Conservation (phyloP, 257 asterid species). For the Solanum bukasovii region DNA sequence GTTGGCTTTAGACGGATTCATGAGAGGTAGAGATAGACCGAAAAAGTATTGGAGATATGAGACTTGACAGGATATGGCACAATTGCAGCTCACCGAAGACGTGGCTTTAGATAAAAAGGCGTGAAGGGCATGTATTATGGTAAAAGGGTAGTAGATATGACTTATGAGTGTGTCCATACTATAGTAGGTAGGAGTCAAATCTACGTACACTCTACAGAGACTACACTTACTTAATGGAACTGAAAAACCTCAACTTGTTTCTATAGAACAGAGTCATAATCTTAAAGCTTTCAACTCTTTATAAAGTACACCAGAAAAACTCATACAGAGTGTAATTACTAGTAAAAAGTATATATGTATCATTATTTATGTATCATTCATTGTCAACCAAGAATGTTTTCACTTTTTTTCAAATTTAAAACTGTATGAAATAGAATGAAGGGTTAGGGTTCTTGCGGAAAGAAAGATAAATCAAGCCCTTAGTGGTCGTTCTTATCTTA, state of each 20-base stretch:
- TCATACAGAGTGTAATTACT: neutral
- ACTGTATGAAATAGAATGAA: too few relatives aligned
- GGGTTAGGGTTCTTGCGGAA: too few relatives aligned
- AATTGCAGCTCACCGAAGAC: neutral
- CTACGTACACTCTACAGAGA: neutral
- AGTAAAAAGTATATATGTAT: too few relatives aligned
- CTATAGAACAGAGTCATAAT: neutral
- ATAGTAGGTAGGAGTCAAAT: neutral
- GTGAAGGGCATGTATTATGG: fast-evolving
- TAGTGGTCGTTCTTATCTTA: neutral
- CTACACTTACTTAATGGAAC: neutral
- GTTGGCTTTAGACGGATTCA: neutral
- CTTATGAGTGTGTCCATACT: neutral
- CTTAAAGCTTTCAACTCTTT: neutral
- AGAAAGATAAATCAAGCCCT: too few relatives aligned
- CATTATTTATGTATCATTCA: too few relatives aligned
- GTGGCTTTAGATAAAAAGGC: too few relatives aligned
- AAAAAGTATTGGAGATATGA: too few relatives aligned
- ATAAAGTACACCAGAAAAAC: neutral
- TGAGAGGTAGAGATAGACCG: neutral
- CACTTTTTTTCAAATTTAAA: too few relatives aligned
- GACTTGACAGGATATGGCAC: neutral
- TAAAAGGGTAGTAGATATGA: neutral
- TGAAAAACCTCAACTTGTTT: neutral
- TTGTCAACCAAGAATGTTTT: too few relatives aligned